Conservation (phyloP, 805 yeast genomes). For the Candida stauntonica region DNA sequence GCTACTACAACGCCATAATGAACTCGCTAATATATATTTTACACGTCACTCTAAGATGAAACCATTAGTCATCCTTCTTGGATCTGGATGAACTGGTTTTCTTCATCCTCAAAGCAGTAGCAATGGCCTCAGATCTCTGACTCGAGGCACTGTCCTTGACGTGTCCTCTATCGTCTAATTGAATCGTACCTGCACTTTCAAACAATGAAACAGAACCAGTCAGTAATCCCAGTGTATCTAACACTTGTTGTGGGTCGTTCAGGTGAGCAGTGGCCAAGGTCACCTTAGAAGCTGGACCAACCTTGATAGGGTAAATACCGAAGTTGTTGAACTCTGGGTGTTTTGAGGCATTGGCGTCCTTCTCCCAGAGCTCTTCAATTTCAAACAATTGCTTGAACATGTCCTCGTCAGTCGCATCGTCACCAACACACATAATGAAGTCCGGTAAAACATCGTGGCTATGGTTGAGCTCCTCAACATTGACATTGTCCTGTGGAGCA, state of each 20-base stretch:
- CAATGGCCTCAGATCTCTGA: conserved; percentile 31
- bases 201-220: conserved; percentile 76
- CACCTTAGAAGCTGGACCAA: conserved; percentile 85
- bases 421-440: conserved; percentile 88
- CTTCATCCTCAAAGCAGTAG: conserved; percentile 19
- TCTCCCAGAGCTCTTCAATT: conserved; percentile 53
- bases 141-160: conserved; percentile 40
- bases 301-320: conserved; percentile 81
- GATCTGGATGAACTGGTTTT: conserved; percentile 12
- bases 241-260: conserved; percentile 76
- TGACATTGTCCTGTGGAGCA: conserved; percentile 37
- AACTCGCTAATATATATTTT: background rate
- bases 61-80: conserved; percentile 1
- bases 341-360: conserved; percentile 20
- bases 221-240: conserved; percentile 76
- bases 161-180: conserved; percentile 76
- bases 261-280: conserved; percentile 85
- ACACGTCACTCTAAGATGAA: background rate
- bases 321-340: conserved; percentile 38
- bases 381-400: conserved; percentile 80
- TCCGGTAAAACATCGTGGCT: conserved; percentile 58
- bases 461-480: conserved; percentile 30
- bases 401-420: conserved; percentile 95
- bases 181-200: conserved; percentile 74
- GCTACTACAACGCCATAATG: too few species aligned